These are phyloP conservation scores for Lactarius evosmus DNA, from an alignment of 768 basidiomycete genomes.

Conservation along the genomic window DNA sequence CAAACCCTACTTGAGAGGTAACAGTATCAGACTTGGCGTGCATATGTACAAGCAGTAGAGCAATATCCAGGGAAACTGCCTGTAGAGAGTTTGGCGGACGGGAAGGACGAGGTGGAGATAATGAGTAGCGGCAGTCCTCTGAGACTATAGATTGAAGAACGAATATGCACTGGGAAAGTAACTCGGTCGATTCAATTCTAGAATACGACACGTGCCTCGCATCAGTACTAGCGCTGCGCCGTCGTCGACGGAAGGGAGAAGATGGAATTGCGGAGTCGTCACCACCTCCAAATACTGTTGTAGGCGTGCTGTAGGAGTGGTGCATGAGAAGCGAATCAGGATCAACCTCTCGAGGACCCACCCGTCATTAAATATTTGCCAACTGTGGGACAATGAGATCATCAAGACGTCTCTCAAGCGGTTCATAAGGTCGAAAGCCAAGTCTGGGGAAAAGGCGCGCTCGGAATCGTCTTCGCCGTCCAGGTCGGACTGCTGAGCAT, in stretches of 20 bases:
- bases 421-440: slow-evolving; percentile 59
- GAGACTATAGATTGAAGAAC: slow-evolving; percentile 60
- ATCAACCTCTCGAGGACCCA: neutral
- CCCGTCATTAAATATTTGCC: slow-evolving; percentile 25
- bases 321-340: neutral
- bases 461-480: slow-evolving; percentile 48
- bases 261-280: slow-evolving; percentile 14
- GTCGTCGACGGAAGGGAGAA: slow-evolving; percentile 47
- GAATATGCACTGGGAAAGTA: slow-evolving; percentile 57
- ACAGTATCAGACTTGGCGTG: slow-evolving; percentile 51
- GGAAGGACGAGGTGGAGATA: slow-evolving; percentile 53
- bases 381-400: slow-evolving; percentile 20
- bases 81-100: slow-evolving; percentile 79
- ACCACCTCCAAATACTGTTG: neutral
- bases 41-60: slow-evolving; percentile 57
- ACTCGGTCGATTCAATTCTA: slow-evolving; percentile 43
- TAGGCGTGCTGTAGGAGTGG: slow-evolving; percentile 5
- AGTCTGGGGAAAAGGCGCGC: slow-evolving; percentile 57
- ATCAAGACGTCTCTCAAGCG: slow-evolving; percentile 58
- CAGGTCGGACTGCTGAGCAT: neutral
- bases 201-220: slow-evolving; percentile 51
- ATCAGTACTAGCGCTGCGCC: slow-evolving; percentile 39
- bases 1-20: slow-evolving; percentile 59
- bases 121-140: slow-evolving; percentile 70
- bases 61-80: slow-evolving; percentile 65